Base-by-base conservation (phyloP, 257 asterid genomes). In the Jacaranda copaia region DNA sequence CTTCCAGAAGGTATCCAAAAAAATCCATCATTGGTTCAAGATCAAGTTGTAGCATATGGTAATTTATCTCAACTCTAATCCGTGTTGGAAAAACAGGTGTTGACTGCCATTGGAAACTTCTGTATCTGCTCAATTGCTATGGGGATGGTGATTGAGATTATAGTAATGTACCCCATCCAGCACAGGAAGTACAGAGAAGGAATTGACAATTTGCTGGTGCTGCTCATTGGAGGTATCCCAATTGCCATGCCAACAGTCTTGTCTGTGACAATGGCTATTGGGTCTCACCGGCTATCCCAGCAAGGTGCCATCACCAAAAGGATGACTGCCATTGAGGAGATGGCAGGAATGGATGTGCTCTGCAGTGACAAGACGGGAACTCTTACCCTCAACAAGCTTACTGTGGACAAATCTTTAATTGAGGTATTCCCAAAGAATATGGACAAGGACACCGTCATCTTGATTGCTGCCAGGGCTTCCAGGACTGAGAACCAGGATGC, bases 401-500 rank as follows among this genome's bases (percentile, higher is more conserved):
- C 88, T 0, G 91, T 87, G 8, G 91, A 87, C 63, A 87, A 80
- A 75, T 68, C 79, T 36, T 70, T 87, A 25, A 81, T 87, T 36
- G 91, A 89, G 81, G 87, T 87, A 6, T 91, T 91, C 80, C 72
- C 88, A 0, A 80, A 83, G 77, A 74, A 81, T 36, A 66, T 87
- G 65, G 91, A 90, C 55, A 88, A 77, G 69, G 92, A 91, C 11
- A 43, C 72, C 1, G 90, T 88, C 32, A 52, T 88, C 72, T 82
- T 93, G 84, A 11, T 60, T 16, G 93, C 96, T 38, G 97, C 98
- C 39, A 80, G 92, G 84, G 97, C 98, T 60, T 90, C 98, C 16
- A 85, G 98, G 84, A 69, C 79, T 1, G 98, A 93, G 77, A 93
- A 93, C 72, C 98, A 93, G 57, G 98, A 91, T 13, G 98, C 98